These are phyloP conservation scores for Euphorbia pulcherrima DNA, from an alignment of 345 rosid genomes.

Conservation along the genomic window DNA sequence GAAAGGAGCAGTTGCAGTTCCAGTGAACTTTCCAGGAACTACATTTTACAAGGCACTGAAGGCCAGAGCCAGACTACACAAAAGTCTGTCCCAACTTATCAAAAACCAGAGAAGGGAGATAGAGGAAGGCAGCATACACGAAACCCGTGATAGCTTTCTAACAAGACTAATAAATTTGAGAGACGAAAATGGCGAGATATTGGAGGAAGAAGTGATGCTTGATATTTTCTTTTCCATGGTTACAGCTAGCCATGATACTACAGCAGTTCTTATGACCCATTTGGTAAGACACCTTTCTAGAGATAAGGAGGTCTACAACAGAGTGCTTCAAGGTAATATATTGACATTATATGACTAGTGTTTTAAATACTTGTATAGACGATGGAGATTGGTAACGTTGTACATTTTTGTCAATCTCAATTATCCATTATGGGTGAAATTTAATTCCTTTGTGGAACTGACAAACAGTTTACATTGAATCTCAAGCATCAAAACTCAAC, in stretches of 20 bases:
- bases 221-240: conserved; percentile 13
- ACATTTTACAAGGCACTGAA: conserved; percentile 6
- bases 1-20: conserved; percentile 21
- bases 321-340: conserved; percentile 18
- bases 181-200: conserved; percentile 22
- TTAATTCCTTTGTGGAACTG: too few relatives aligned
- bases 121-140: neutral
- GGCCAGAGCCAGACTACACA: conserved; percentile 17
- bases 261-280: conserved; percentile 4
- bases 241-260: conserved; percentile 26
- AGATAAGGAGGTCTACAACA: neutral
- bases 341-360: too few relatives aligned
- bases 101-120: conserved; percentile 1
- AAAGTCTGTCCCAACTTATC: conserved; percentile 14
- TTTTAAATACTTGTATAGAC: too few relatives aligned
- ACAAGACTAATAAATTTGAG: too few relatives aligned
- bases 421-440: too few relatives aligned
- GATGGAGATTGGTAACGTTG: too few relatives aligned
- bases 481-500: too few relatives aligned
- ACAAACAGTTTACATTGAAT: too few relatives aligned
- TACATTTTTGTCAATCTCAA: too few relatives aligned
- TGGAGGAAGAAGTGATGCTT: conserved; percentile 21
- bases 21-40: conserved; percentile 26
- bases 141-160: too few relatives aligned
- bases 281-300: conserved; percentile 16